phyloP scores from a whole-genome alignment of 2,329 filamentous ascomycete species.

The Balansia obtecta region DNA sequence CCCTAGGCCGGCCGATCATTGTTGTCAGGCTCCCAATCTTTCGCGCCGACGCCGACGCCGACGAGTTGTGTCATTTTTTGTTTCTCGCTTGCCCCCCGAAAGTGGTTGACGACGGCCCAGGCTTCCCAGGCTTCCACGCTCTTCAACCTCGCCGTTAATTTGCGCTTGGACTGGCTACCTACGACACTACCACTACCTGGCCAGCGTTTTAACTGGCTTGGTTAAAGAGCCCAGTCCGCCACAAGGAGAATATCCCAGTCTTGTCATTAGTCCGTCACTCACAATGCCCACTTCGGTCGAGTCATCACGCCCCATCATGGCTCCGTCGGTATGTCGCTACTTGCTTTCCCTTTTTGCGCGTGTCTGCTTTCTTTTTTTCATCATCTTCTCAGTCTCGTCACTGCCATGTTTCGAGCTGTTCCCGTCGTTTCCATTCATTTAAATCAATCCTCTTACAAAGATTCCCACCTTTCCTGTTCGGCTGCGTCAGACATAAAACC shows the following conservation, averaged over 20 bases:
- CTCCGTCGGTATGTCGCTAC: conserved; percentile 41
- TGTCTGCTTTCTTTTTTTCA: background rate
- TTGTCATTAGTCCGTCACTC: background rate
- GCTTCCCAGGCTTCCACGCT: background rate
- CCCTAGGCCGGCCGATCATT: background rate
- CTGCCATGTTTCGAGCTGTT: conserved; percentile 5
- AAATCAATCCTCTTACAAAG: conserved; percentile 6
- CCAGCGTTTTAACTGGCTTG: background rate
- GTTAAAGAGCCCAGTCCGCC: background rate
- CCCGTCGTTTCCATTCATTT: background rate
- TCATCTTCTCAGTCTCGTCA: background rate
- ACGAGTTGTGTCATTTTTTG: background rate
- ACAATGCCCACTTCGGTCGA: conserved; percentile 46
- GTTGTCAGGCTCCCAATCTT: background rate
- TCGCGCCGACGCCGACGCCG: background rate
- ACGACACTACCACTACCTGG: background rate
- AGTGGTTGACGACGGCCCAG: background rate
- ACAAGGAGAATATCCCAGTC: background rate
- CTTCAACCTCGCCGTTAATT: background rate
- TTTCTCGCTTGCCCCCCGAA: background rate
- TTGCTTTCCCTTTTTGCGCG: conserved; percentile 5
- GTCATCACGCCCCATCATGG: conserved; percentile 50
- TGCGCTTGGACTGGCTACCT: background rate
- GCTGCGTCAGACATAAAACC: background rate
- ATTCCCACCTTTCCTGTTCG: background rate